Evolutionary conservation across 495 filamentous ascomycete genomes (phyloP), one percentile per base, ranked within the genome.

Genomic region (Apiosordaria backusii): DNA sequence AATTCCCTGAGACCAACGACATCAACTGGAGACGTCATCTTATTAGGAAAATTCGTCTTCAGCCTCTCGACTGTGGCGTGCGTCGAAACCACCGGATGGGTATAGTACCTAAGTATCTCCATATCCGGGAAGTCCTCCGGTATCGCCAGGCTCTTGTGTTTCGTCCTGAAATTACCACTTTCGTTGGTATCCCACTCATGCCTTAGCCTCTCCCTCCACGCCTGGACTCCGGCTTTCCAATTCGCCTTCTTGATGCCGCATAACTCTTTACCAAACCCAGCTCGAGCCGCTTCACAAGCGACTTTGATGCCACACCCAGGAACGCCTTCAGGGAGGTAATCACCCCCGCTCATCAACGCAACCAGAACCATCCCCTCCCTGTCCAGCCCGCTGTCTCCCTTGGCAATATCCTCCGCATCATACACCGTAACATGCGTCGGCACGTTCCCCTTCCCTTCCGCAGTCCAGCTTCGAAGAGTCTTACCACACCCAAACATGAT

Each of bases 341-440:
- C 96, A 6, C 95, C 95, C 10, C 96, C 95, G 72, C 92, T 97
- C 83, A 99, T 93, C 74, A 99, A 80, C 0, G 96, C 96, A 45
- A 99, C 88, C 16, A 99, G 75, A 50, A 98, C 88, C 94, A 99
- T 97, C 2, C 93, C 95, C 63, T 93, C 86, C 53, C 88, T 83
- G 70, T 92, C 89, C 25, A 99, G 78, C 5, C 87, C 87, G 10
- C 75, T 79, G 0, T 73, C 79, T 2, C 75, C 78, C 72, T 87
- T 84, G 0, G 80, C 84, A 22, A 84, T 73, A 6, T 83, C 78
- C 2, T 71, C 69, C 1, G 68, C 81, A 54, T 90, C 82, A 69
- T 96, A 95, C 50, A 93, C 78, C 19, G 89, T 90, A 57, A 98
- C 90, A 76, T 98, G 95, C 1, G 96, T 97, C 4, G 92, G 90